Evolutionary conservation across 768 basidiomycete genomes (phyloP).

Genomic region (Suillus subalutaceus): DNA sequence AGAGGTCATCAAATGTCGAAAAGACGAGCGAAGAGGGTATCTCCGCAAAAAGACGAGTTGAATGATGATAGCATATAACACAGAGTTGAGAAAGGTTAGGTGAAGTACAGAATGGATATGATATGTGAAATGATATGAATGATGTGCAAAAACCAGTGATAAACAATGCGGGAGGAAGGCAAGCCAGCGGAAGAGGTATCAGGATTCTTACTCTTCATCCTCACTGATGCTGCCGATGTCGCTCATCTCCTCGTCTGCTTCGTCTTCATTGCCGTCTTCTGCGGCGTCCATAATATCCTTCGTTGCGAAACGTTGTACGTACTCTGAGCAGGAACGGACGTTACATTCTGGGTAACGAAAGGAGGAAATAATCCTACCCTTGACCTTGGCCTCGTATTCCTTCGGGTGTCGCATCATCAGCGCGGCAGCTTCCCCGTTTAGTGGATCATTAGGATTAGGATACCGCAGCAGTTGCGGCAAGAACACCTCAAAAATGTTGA

Average conservation of each 20-base stretch:
- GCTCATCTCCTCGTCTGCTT: conserved; percentile 86
- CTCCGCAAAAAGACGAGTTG: conserved; percentile 20
- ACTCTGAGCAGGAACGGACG: conserved; percentile 56
- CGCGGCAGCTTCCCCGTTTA: conserved; percentile 98
- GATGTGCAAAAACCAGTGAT: neutral
- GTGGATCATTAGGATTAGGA: conserved; percentile 96
- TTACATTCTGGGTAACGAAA: neutral
- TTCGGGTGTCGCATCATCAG: conserved; percentile 97
- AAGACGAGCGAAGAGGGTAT: conserved; percentile 29
- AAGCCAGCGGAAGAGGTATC: conserved; percentile 18
- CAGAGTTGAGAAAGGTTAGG: conserved; percentile 13
- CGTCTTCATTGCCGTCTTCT: conserved; percentile 59
- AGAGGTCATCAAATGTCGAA: neutral
- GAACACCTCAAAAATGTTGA: conserved; percentile 99
- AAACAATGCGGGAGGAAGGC: conserved; percentile 9
- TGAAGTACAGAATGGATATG: conserved; percentile 14
- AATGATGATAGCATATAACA: conserved; percentile 21
- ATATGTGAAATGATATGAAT: conserved; percentile 13
- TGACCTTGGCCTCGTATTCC: conserved; percentile 92
- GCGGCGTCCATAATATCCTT: conserved; percentile 86
- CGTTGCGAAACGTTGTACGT: conserved; percentile 93
- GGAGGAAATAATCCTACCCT: conserved; percentile 53
- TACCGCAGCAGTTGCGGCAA: conserved; percentile 96
- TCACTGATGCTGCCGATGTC: conserved; percentile 84
- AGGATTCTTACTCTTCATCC: conserved; percentile 47